phyloP scores from a whole-genome alignment of 345 rosid species.

The Linum trigynum region DNA sequence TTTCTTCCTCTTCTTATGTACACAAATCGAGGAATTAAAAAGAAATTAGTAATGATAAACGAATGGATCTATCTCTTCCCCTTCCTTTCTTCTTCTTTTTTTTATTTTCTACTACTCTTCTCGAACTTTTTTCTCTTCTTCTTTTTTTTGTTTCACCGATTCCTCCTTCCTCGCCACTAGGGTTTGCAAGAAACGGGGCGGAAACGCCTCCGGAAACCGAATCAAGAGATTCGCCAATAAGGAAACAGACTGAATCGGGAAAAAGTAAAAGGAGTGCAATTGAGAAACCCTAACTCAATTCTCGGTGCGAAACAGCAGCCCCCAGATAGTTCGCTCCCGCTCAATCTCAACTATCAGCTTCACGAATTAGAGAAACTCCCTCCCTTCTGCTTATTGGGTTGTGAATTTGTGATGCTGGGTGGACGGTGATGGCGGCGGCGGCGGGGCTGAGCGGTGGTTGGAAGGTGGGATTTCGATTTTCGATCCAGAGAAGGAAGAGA shows the following conservation, averaged over 20 bases:
- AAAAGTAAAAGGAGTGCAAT: not conserved
- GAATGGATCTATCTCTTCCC: not conserved
- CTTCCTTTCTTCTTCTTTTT: not conserved
- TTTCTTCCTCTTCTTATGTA: not conserved
- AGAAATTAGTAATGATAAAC: constrained; percentile 5
- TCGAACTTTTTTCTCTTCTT: not conserved
- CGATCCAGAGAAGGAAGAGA: not conserved
- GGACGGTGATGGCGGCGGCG: constrained; percentile 3
- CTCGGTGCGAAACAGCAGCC: no score
- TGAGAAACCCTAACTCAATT: not conserved
- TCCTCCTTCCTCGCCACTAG: not conserved
- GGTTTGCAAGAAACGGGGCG: constrained; percentile 13
- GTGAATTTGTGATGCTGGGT: not conserved
- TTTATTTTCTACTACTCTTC: not conserved
- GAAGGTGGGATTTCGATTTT: not conserved
- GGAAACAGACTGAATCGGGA: not conserved
- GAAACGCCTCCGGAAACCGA: not conserved
- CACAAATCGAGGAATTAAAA: not conserved
- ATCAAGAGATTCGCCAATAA: not conserved
- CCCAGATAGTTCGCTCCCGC: no score
- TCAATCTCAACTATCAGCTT: no score
- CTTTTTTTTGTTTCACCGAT: not conserved
- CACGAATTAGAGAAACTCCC: not conserved
- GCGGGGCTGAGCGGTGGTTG: not conserved
- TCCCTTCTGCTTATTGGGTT: not conserved